Base-by-base conservation (phyloP, 768 basidiomycete genomes). In the Gloeostereum incarnatum region DNA sequence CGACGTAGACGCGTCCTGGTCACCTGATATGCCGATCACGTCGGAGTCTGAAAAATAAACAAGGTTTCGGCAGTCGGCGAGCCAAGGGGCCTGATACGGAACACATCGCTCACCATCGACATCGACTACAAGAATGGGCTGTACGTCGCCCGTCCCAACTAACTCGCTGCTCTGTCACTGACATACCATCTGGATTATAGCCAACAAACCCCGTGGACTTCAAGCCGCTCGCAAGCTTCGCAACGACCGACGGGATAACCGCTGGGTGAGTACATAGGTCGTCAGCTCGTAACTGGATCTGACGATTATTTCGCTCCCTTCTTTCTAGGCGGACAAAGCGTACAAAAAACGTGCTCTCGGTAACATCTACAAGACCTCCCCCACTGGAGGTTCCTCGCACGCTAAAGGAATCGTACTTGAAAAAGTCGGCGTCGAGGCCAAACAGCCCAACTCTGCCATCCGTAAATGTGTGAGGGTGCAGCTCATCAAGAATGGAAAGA, bases 401-500 rank as follows among this genome's bases (percentile, higher is more conserved):
- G 96, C 96, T 51, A 99, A 99, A 74, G 96, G 96, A 50, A 99
- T 99, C 58, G 96, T 99, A 43, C 82, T 99, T 44, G 96, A 99
- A 71, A 99, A 99, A 74, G 92, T 99, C 56, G 96, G 96, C 60
- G 94, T 99, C 48, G 96, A 99, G 72, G 94, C 96, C 60, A 99
- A 99, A 70, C 96, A 99, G 66, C 96, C 96, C 69, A 99, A 99
- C 78, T 99, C 96, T 60, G 96, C 96, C 62, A 98, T 99, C 66
- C 92, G 96, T 65, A 99, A 99, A 66, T 99, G 96, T 73, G 96
- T 99, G 51, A 91, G 96, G 71, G 96, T 99, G 46, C 96, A 99
- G 58, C 75, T 99, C 52, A 98, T 99, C 65, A 99, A 99, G 79
- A 99, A 99, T 71, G 96, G 96, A 50, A 99, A 99, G 84, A 98